Conservation (phyloP, 176 grass and related monocot genomes). For the Oryza meyeriana region DNA sequence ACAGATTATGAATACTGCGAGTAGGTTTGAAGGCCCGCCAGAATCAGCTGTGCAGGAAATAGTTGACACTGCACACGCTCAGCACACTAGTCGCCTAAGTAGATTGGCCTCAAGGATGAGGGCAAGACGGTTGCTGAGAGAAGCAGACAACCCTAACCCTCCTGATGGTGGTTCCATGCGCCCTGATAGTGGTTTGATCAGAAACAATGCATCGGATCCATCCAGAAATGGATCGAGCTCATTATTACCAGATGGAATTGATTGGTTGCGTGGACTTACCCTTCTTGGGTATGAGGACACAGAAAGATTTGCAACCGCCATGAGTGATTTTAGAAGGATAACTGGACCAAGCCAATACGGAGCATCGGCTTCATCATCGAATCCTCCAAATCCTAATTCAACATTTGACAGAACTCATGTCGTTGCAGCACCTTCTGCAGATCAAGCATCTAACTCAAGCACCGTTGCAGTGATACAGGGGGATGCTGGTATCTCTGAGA, state of each 20-base stretch:
- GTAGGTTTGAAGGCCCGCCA: constrained; percentile 51
- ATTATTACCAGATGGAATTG: constrained; percentile 59
- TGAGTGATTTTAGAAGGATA: constrained; percentile 74
- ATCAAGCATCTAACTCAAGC: constrained; percentile 85
- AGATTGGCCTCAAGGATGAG: constrained; percentile 57
- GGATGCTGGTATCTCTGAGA: constrained; percentile 46
- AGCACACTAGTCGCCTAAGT: constrained; percentile 33
- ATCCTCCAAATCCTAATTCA: constrained; percentile 54
- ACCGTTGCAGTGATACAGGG: constrained; percentile 87
- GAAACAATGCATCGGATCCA: constrained; percentile 45
- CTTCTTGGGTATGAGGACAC: constrained; percentile 60
- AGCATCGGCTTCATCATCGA: constrained; percentile 55
- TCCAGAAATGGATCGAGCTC: constrained; percentile 38
- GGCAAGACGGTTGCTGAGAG: constrained; percentile 58
- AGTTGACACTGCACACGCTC: constrained; percentile 54
- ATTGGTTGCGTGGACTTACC: constrained; percentile 70
- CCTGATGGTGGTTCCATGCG: constrained; percentile 32
- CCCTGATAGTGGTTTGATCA: constrained; percentile 37
- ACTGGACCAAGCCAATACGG: constrained; percentile 51
- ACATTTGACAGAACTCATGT: constrained; percentile 30
- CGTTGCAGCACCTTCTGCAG: constrained; percentile 54
- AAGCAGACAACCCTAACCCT: constrained; percentile 27
- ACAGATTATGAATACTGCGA: constrained; percentile 49
- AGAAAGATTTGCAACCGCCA: constrained; percentile 60
- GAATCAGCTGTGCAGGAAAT: constrained; percentile 57